Conservation (phyloP, 192 early-diverging fungal species). For the Martensiomyces pterosporus region DNA sequence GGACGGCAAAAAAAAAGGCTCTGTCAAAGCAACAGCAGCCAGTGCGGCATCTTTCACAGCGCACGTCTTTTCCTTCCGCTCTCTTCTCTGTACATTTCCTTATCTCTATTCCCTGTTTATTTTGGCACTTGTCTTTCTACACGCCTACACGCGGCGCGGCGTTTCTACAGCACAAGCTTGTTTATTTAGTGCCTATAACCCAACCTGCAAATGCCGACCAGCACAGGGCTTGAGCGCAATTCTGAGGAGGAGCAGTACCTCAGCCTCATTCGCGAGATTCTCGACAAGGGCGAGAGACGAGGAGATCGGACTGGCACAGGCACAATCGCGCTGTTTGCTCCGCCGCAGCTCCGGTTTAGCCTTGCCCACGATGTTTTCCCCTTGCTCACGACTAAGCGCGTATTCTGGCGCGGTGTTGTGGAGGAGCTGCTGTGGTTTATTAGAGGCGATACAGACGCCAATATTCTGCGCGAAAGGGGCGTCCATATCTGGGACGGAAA, state of each 20-base stretch:
- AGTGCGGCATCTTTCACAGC: too few relatives aligned
- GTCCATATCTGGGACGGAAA: conserved; percentile 89
- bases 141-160: too few relatives aligned
- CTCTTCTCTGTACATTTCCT: too few relatives aligned
- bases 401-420: conserved; percentile 82
- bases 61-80: too few relatives aligned
- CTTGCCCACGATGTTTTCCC: conserved; percentile 75
- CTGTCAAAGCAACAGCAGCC: too few relatives aligned
- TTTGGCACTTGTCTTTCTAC: neutral
- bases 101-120: neutral
- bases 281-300: conserved; percentile 67
- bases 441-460: conserved; percentile 79
- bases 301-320: conserved; percentile 90
- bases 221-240: conserved; percentile 3
- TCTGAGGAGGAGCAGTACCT: conserved; percentile 88
- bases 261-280: conserved; percentile 64
- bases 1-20: too few relatives aligned
- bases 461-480: conserved; percentile 68
- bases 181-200: too few relatives aligned
- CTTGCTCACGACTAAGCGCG: conserved; percentile 92
- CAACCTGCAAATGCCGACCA: conserved; percentile 11
- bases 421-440: conserved; percentile 98
- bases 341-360: conserved; percentile 81
- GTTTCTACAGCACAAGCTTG: too few relatives aligned
- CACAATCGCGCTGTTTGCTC: conserved; percentile 77